phyloP scores from a whole-genome alignment of 768 basidiomycete genomes.

The Tubosaeta sp. region DNA sequence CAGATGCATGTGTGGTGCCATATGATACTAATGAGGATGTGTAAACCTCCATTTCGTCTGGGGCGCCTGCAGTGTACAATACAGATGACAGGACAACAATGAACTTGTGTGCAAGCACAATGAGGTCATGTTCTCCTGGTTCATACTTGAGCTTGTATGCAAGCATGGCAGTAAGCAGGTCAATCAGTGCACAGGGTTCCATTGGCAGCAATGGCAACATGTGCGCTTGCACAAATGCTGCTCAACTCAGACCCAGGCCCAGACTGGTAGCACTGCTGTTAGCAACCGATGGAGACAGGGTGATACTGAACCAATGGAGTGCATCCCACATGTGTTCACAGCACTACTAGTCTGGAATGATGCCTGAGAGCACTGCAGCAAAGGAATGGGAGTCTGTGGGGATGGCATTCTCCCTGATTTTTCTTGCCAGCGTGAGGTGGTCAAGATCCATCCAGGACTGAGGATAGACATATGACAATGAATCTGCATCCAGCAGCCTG shows the following conservation, averaged over 20 bases:
- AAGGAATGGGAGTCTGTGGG: constrained; percentile 32
- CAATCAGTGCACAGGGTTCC: constrained; percentile 50
- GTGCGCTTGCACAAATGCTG: neutral
- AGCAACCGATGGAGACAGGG: neutral
- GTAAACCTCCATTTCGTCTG: constrained; percentile 45
- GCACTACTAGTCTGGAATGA: constrained; percentile 13
- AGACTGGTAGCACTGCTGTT: neutral
- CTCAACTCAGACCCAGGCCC: neutral
- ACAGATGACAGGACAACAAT: constrained; percentile 36
- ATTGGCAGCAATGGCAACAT: constrained; percentile 40
- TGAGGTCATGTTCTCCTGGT: constrained; percentile 76
- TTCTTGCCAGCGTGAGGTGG: constrained; percentile 31
- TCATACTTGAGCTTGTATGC: constrained; percentile 66
- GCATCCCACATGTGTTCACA: constrained; percentile 34
- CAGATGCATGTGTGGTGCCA: constrained; percentile 56
- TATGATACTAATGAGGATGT: constrained; percentile 64
- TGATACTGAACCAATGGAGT: constrained; percentile 38
- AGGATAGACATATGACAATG: constrained; percentile 15
- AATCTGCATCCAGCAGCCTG: constrained; percentile 55
- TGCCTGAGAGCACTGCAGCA: constrained; percentile 27
- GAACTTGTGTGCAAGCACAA: constrained; percentile 82
- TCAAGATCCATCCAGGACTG: constrained; percentile 34
- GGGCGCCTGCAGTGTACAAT: neutral
- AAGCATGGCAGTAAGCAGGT: constrained; percentile 70
- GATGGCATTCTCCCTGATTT: constrained; percentile 20